Conservation (phyloP, 2,329 filamentous ascomycete genomes). For the Curvularia hawaiiensis region DNA sequence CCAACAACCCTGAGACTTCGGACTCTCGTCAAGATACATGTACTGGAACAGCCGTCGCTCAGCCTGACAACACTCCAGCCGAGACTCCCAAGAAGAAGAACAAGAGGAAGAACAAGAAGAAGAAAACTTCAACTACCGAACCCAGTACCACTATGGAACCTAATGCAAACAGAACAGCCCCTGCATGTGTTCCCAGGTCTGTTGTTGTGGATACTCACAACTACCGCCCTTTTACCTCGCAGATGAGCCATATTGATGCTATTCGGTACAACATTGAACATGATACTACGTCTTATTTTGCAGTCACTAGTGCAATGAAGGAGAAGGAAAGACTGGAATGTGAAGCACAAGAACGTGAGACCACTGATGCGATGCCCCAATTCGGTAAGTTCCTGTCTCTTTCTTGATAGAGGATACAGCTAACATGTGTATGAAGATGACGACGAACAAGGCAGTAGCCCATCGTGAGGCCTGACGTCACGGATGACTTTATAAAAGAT, state of each 20-base stretch:
- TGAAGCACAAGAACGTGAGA: neutral
- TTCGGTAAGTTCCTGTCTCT: neutral
- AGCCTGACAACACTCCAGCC: neutral
- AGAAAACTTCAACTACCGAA: slow-evolving; percentile 28
- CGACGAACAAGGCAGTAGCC: neutral
- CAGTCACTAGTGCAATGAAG: slow-evolving; percentile 9
- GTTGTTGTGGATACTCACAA: neutral
- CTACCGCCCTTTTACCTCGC: slow-evolving; percentile 16
- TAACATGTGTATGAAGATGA: neutral
- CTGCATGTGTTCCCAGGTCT: neutral
- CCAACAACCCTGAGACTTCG: neutral
- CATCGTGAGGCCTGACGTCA: neutral
- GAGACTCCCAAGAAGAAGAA: slow-evolving; percentile 26
- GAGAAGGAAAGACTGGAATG: neutral
- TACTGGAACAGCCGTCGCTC: neutral
- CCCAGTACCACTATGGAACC: neutral
- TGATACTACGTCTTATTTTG: slow-evolving; percentile 14
- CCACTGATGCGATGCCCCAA: neutral
- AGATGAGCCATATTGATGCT: slow-evolving; percentile 20
- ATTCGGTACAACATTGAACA: slow-evolving; percentile 8
- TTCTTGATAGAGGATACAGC: neutral
- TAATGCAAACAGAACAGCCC: neutral
- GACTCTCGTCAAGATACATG: neutral
- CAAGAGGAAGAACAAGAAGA: slow-evolving; percentile 51
- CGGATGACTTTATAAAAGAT: neutral